Evolutionary conservation across 768 basidiomycete species (phyloP).

Genomic region (Amanita rimosa): DNA sequence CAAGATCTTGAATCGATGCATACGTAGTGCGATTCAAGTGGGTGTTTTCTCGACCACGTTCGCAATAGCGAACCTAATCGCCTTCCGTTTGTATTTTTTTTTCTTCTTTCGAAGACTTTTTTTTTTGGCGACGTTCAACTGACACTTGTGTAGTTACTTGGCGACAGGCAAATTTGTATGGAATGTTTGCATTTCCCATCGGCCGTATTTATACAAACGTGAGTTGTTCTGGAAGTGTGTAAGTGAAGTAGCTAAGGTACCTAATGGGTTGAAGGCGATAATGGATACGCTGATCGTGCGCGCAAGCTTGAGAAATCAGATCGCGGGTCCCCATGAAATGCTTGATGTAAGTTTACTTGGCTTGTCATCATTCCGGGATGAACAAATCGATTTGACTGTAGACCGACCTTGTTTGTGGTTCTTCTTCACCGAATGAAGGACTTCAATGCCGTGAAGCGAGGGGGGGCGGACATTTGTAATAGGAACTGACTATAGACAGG

Average conservation of each 20-base stretch:
- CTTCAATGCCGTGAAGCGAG: neutral
- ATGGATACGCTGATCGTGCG: constrained; percentile 6
- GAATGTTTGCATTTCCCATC: neutral
- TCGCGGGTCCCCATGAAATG: neutral
- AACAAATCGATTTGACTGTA: neutral
- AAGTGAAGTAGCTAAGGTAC: neutral
- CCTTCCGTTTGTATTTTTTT: neutral
- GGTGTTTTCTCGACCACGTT: neutral
- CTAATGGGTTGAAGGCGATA: neutral
- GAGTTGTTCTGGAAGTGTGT: neutral
- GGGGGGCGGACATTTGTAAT: no score
- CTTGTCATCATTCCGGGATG: neutral
- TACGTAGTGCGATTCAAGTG: constrained; percentile 1
- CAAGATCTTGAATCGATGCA: neutral
- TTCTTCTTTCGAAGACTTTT: no score
- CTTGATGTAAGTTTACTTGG: neutral
- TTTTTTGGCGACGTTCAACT: neutral
- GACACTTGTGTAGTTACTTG: neutral
- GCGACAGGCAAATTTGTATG: neutral
- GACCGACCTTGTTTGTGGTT: neutral
- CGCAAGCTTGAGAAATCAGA: neutral
- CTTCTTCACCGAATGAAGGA: neutral
- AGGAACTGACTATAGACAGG: no score
- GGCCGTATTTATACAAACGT: constrained; percentile 1
- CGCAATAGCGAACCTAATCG: neutral